A percentile compares a stretch with the other conserved stretches of the same genome.
Conservation (phyloP, 768 basidiomycete genomes). For the Termitomyces sp. region DNA sequence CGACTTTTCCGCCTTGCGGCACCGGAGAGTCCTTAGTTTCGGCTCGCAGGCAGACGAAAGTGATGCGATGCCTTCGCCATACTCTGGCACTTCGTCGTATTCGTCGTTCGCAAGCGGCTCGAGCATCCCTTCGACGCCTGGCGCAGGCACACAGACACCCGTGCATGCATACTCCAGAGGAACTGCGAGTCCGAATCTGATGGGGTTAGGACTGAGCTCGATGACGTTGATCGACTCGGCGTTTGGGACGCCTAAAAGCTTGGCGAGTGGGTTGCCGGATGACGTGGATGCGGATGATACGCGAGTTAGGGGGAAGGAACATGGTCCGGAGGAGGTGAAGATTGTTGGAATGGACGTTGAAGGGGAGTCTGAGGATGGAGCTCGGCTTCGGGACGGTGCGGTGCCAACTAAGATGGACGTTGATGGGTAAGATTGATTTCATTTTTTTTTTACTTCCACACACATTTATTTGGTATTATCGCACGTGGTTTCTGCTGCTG, state of each 20-base stretch:
- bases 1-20: slow-evolving; percentile 7
- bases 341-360: slow-evolving; percentile 21
- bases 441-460: background rate
- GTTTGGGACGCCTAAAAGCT: slow-evolving; percentile 22
- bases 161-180: slow-evolving; percentile 3
- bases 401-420: slow-evolving; percentile 24
- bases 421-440: slow-evolving; percentile 10
- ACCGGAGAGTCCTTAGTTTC: slow-evolving; percentile 12
- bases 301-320: slow-evolving; percentile 11
- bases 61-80: slow-evolving; percentile 20
- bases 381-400: background rate
- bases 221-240: slow-evolving; percentile 14
- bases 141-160: slow-evolving; percentile 20
- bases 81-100: slow-evolving; percentile 24
- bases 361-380: slow-evolving; percentile 9
- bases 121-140: slow-evolving; percentile 32
- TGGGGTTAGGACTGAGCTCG: slow-evolving; percentile 22
- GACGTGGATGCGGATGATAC: slow-evolving; percentile 11
- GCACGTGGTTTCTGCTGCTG: no score
- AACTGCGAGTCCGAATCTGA: slow-evolving; percentile 21
- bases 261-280: slow-evolving; percentile 15
- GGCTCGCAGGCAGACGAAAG: slow-evolving; percentile 17
- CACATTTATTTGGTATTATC: no score
- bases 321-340: slow-evolving; percentile 21
- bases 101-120: slow-evolving; percentile 21